phyloP scores from a whole-genome alignment of 2,329 filamentous ascomycete species.

The Exserohilum turcica region DNA sequence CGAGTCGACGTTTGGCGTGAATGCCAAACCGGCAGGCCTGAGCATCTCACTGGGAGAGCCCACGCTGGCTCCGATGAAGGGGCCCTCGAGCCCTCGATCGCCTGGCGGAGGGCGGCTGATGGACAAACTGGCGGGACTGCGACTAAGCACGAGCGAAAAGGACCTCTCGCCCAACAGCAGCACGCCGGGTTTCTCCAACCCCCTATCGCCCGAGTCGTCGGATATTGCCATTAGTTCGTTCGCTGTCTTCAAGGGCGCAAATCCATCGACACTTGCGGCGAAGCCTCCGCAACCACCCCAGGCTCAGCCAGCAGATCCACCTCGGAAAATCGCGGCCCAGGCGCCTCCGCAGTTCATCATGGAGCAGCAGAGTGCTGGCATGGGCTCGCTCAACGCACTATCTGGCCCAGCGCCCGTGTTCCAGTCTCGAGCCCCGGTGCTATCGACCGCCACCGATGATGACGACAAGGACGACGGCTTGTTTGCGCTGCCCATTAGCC shows the following conservation, averaged over 20 bases:
- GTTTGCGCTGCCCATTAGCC: conserved; percentile 86
- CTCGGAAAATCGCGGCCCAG: conserved; percentile 42
- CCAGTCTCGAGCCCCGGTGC: conserved; percentile 37
- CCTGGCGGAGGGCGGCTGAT: conserved; percentile 71
- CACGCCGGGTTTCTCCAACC: conserved; percentile 46
- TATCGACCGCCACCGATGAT: conserved; percentile 38
- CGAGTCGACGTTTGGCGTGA: conserved; percentile 75
- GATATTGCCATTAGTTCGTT: conserved; percentile 67
- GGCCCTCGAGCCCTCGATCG: conserved; percentile 64
- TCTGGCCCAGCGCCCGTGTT: conserved; percentile 40
- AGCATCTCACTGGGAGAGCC: conserved; percentile 46
- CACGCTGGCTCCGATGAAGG: conserved; percentile 53
- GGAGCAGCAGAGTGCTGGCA: conserved; percentile 48
- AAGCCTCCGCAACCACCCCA: conserved; percentile 49
- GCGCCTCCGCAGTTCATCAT: conserved; percentile 47
- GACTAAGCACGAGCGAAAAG: conserved; percentile 72
- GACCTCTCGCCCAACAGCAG: conserved; percentile 60
- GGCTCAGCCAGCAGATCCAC: conserved; percentile 26
- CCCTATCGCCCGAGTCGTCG: conserved; percentile 66
- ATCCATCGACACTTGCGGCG: conserved; percentile 48
- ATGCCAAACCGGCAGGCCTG: conserved; percentile 49
- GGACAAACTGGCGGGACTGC: conserved; percentile 80
- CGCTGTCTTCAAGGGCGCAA: conserved; percentile 61
- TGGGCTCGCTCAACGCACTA: conserved; percentile 55
- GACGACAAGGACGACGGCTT: conserved; percentile 75